These are phyloP conservation scores for Penicillium mononematosum DNA, from an alignment of 495 filamentous ascomycete species.

Conservation along the genomic window DNA sequence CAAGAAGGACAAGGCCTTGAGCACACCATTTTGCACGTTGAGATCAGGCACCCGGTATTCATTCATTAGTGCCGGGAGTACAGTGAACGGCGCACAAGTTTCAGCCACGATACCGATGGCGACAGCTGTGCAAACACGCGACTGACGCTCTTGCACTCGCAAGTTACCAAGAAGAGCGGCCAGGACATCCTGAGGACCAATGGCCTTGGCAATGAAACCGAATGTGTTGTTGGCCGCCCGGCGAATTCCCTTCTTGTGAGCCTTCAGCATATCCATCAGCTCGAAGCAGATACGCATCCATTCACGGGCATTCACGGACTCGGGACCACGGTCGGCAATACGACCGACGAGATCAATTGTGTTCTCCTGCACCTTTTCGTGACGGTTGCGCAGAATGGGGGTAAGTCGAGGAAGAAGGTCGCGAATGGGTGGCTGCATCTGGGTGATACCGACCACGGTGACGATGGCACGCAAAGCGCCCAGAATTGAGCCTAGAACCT, in stretches of 20 bases:
- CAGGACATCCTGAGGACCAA: conserved; percentile 95
- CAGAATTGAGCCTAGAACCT: conserved; percentile 95
- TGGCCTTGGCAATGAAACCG: conserved; percentile 99
- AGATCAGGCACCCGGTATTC: conserved; percentile 98
- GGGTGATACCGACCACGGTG: conserved; percentile 95
- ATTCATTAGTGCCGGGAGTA: conserved; percentile 99
- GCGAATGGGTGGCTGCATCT: conserved; percentile 98
- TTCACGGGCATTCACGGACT: conserved; percentile 93
- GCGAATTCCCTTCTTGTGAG: conserved; percentile 98
- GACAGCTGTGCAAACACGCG: conserved; percentile 96
- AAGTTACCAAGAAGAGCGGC: conserved; percentile 96
- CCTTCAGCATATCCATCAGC: conserved; percentile 98
- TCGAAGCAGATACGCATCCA: conserved; percentile 99
- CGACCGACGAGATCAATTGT: conserved; percentile 99
- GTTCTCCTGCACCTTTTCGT: conserved; percentile 99
- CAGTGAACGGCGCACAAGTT: conserved; percentile 98
- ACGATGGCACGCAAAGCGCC: conserved; percentile 95
- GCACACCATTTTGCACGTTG: conserved; percentile 97
- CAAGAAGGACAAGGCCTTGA: conserved; percentile 95
- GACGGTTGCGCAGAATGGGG: conserved; percentile 94
- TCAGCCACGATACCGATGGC: conserved; percentile 99
- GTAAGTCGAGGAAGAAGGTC: conserved; percentile 94
- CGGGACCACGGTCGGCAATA: conserved; percentile 95
- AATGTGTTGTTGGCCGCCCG: conserved; percentile 99
- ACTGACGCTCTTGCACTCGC: conserved; percentile 95